phyloP scores from a whole-genome alignment of 2,329 filamentous ascomycete genomes.

The Neodidymelliopsis sp. region DNA sequence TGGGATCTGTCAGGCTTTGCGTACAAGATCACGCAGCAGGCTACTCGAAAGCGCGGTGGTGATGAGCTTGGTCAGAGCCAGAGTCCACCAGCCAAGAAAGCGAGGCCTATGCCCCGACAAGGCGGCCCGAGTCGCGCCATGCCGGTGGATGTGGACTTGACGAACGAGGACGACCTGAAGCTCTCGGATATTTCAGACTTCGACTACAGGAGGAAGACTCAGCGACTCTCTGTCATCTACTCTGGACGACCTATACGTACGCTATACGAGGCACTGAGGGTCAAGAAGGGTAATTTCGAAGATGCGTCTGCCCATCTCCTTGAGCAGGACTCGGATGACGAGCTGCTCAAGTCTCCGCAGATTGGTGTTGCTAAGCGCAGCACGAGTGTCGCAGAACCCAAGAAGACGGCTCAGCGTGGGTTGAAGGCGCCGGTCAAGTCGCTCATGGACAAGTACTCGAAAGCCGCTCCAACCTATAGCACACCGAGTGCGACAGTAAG shows the following conservation, averaged over 20 bases:
- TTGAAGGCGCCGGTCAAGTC: slow-evolving; percentile 62
- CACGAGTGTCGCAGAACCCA: slow-evolving; percentile 38
- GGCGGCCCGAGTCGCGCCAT: slow-evolving; percentile 44
- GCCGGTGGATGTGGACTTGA: slow-evolving; percentile 43
- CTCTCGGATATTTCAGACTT: slow-evolving; percentile 54
- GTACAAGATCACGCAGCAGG: slow-evolving; percentile 27
- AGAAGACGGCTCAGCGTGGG: slow-evolving; percentile 61
- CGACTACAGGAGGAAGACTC: slow-evolving; percentile 59
- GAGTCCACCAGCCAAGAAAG: slow-evolving; percentile 35
- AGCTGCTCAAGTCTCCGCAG: slow-evolving; percentile 39
- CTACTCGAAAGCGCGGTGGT: slow-evolving; percentile 38
- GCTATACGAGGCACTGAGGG: slow-evolving; percentile 60
- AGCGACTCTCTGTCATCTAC: slow-evolving; percentile 59
- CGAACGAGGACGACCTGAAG: slow-evolving; percentile 24
- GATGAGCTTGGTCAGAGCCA: slow-evolving; percentile 21
- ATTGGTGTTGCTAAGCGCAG: slow-evolving; percentile 31
- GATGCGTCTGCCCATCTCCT: slow-evolving; percentile 53
- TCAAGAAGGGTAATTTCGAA: slow-evolving; percentile 61
- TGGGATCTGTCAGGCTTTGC: slow-evolving; percentile 38
- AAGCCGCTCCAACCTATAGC: slow-evolving; percentile 27
- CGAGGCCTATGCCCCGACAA: slow-evolving; percentile 35
- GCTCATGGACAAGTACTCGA: slow-evolving; percentile 64
- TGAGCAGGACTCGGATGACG: slow-evolving; percentile 43
- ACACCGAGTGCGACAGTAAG: slow-evolving; percentile 24
- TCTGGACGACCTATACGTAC: slow-evolving; percentile 55